phyloP scores from a whole-genome alignment of 371 early-diverging fungal genomes.

The Haplosporangium sp. region DNA sequence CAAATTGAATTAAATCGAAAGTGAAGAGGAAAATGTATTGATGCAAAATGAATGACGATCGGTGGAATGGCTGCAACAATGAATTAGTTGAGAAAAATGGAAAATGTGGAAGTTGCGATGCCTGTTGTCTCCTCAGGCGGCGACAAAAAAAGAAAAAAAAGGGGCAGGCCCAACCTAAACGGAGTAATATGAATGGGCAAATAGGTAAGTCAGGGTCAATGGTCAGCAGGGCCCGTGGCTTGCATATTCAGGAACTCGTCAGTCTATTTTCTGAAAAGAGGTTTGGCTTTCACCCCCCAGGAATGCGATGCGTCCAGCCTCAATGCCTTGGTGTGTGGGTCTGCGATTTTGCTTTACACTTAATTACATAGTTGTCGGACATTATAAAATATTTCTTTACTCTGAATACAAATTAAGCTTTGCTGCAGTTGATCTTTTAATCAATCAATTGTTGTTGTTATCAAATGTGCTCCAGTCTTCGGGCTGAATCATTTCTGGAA shows the following conservation, averaged over 20 bases:
- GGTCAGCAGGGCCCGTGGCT: slow-evolving; percentile 3
- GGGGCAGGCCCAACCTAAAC: neutral
- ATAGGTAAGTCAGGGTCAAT: slow-evolving; percentile 3
- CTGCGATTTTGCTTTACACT: no score
- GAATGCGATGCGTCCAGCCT: neutral
- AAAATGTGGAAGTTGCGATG: slow-evolving; percentile 6
- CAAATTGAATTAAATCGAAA: no score
- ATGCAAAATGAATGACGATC: neutral
- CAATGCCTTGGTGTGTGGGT: neutral
- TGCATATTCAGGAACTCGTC: slow-evolving; percentile 1
- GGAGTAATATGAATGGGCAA: slow-evolving; percentile 1
- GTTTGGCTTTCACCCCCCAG: neutral
- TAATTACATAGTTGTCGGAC: no score
- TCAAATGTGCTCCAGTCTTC: slow-evolving; percentile 10
- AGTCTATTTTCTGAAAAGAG: neutral
- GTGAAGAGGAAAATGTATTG: neutral
- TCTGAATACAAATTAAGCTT: no score
- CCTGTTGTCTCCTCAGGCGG: neutral
- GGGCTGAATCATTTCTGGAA: slow-evolving; percentile 9
- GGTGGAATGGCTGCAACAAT: neutral
- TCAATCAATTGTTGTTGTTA: neutral
- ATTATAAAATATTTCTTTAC: no score
- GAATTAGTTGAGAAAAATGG: neutral
- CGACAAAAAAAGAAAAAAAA: neutral
- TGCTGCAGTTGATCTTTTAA: no score